Conservation (phyloP, 768 basidiomycete species). For the Calocybe indica region DNA sequence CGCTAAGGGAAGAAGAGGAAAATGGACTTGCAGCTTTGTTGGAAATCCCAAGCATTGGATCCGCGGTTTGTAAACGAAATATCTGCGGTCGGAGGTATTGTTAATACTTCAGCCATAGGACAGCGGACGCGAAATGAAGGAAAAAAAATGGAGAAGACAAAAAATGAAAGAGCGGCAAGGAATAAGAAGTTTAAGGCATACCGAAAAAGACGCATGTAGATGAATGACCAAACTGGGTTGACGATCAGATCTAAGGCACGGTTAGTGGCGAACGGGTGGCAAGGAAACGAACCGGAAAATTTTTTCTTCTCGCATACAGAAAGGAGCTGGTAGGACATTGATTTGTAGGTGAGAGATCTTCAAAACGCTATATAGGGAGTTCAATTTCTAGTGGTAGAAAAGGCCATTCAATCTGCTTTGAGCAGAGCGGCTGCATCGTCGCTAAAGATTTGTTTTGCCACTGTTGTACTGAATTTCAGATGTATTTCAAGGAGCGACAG, state of each 20-base stretch:
- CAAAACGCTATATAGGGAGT: too few species aligned
- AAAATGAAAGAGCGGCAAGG: constrained; percentile 12
- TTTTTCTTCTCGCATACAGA: too few species aligned
- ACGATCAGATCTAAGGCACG: constrained; percentile 35
- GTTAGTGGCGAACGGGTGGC: constrained; percentile 13
- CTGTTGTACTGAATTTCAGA: too few species aligned
- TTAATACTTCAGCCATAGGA: neutral
- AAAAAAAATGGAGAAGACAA: constrained; percentile 9
- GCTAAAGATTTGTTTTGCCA: too few species aligned
- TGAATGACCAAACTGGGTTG: constrained; percentile 9
- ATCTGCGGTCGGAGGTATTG: neutral
- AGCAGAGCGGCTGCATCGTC: too few species aligned
- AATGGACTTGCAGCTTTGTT: constrained; percentile 16
- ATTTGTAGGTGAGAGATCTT: too few species aligned
- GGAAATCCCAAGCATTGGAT: constrained; percentile 17
- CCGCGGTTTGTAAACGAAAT: constrained; percentile 1
- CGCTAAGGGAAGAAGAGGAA: neutral
- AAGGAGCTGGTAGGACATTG: too few species aligned
- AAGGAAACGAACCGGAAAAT: constrained; percentile 10
- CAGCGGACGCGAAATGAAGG: constrained; percentile 9
- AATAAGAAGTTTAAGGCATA: constrained; percentile 8
- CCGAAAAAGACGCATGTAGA: constrained; percentile 12
- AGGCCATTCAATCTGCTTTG: too few species aligned
- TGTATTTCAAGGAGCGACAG: too few species aligned
- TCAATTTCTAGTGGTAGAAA: too few species aligned